Conservation (phyloP, 257 asterid genomes). For the Solanum gandarillasii region DNA sequence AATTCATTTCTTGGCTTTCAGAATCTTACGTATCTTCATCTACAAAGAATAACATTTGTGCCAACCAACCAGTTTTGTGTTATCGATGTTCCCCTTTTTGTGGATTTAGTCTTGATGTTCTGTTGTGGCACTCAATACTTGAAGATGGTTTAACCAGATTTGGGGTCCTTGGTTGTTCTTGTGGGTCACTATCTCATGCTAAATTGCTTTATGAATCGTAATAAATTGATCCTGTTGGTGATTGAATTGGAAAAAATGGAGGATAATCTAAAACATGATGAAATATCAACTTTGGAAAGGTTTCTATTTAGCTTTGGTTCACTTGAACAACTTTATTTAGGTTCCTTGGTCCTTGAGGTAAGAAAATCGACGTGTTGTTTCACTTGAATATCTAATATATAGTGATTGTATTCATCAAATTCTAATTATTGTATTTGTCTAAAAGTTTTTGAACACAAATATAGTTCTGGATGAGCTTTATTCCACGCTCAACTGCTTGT, state of each 20-base stretch:
- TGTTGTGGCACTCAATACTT: background rate
- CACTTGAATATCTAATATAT: background rate
- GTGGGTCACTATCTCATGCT: background rate
- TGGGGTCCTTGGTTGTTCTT: background rate
- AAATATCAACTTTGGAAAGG: background rate
- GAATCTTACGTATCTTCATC: background rate
- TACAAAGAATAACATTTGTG: background rate
- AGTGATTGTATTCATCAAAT: background rate
- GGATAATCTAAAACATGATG: background rate
- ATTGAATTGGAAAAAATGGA: background rate
- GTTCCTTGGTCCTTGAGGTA: background rate
- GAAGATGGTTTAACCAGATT: background rate
- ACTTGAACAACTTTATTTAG: background rate
- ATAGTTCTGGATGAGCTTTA: background rate
- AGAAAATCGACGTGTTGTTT: background rate
- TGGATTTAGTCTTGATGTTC: background rate
- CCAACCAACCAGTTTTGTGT: background rate
- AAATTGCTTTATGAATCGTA: background rate
- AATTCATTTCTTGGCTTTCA: background rate
- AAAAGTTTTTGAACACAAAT: background rate
- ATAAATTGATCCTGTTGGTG: accelerated
- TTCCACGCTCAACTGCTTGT: background rate
- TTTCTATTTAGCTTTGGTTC: background rate
- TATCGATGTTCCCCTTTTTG: background rate
- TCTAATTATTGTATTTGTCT: background rate